A percentile compares a stretch with the other conserved stretches of the same genome.
These are phyloP conservation scores for Phytophthora podocarpi DNA, from an alignment of 352 stramenopile species.

Conservation along the genomic window DNA sequence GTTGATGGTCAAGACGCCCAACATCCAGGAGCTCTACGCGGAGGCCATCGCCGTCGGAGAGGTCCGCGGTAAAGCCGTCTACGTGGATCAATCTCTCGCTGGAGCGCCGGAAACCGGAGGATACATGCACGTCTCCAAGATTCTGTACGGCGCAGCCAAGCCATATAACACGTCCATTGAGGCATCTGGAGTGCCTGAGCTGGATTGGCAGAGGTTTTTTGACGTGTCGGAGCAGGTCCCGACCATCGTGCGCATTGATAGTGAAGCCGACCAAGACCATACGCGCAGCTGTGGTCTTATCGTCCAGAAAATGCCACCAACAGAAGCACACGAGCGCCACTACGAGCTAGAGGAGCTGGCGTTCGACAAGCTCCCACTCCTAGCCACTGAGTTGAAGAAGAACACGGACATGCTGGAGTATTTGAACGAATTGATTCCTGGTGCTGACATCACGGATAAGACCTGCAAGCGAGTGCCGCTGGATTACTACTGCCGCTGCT, in stretches of 20 bases:
- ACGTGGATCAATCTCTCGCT: slow-evolving; percentile 37
- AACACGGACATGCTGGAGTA: slow-evolving; percentile 70
- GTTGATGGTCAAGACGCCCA: slow-evolving; percentile 63
- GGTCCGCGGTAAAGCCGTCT: slow-evolving; percentile 69
- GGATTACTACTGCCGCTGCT: slow-evolving; percentile 88
- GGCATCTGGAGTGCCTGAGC: slow-evolving; percentile 62
- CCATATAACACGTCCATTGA: slow-evolving; percentile 81
- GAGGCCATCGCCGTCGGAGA: slow-evolving; percentile 83
- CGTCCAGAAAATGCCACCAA: slow-evolving; percentile 82
- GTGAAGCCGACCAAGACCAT: slow-evolving; percentile 48
- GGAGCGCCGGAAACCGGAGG: slow-evolving; percentile 32
- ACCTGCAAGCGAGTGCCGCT: slow-evolving; percentile 66
- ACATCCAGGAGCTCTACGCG: slow-evolving; percentile 77
- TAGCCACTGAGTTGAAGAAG: slow-evolving; percentile 50
- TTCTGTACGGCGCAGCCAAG: slow-evolving; percentile 74
- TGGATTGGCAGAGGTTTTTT: slow-evolving; percentile 86
- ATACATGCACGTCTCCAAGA: slow-evolving; percentile 80
- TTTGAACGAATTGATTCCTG: slow-evolving; percentile 76
- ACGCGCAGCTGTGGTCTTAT: slow-evolving; percentile 75
- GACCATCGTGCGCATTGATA: slow-evolving; percentile 82
- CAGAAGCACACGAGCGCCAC: slow-evolving; percentile 49
- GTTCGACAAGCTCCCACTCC: slow-evolving; percentile 58
- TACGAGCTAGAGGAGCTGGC: slow-evolving; percentile 74
- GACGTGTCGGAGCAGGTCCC: slow-evolving; percentile 86
- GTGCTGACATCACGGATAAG: slow-evolving; percentile 62